Evolutionary conservation across 2,329 filamentous ascomycete species (phyloP).

Genomic region (Clarireedia sp.): DNA sequence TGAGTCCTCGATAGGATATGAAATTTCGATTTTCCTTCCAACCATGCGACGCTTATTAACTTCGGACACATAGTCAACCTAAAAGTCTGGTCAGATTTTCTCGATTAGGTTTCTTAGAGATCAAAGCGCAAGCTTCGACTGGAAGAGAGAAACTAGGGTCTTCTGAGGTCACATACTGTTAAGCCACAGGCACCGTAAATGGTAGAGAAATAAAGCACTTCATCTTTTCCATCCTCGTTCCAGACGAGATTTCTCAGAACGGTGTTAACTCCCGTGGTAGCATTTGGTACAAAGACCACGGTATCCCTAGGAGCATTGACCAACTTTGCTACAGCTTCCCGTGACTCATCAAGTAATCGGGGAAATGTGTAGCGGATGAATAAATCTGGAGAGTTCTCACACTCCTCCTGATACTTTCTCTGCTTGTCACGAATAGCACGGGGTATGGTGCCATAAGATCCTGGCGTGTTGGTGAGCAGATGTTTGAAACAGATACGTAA

Average conservation of each 20-base stretch:
- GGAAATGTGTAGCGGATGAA: slow-evolving; percentile 68
- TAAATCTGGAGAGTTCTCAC: slow-evolving; percentile 62
- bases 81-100: neutral
- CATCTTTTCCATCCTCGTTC: slow-evolving; percentile 52
- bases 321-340: slow-evolving; percentile 54
- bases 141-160: neutral
- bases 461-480: slow-evolving; percentile 26
- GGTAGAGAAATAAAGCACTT: slow-evolving; percentile 64
- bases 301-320: slow-evolving; percentile 59
- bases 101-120: neutral
- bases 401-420: slow-evolving; percentile 55
- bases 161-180: slow-evolving; percentile 37
- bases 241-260: slow-evolving; percentile 70
- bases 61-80: slow-evolving; percentile 58
- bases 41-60: slow-evolving; percentile 40
- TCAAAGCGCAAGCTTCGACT: neutral
- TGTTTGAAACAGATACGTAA: neutral
- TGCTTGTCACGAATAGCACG: slow-evolving; percentile 49
- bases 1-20: slow-evolving; percentile 63
- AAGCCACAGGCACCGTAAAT: slow-evolving; percentile 55
- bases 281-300: slow-evolving; percentile 73
- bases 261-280: slow-evolving; percentile 69
- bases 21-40: slow-evolving; percentile 48
- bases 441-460: slow-evolving; percentile 76
- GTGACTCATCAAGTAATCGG: slow-evolving; percentile 53